phyloP scores from a whole-genome alignment of 805 yeast species.

The Ogataea trehalophila region DNA sequence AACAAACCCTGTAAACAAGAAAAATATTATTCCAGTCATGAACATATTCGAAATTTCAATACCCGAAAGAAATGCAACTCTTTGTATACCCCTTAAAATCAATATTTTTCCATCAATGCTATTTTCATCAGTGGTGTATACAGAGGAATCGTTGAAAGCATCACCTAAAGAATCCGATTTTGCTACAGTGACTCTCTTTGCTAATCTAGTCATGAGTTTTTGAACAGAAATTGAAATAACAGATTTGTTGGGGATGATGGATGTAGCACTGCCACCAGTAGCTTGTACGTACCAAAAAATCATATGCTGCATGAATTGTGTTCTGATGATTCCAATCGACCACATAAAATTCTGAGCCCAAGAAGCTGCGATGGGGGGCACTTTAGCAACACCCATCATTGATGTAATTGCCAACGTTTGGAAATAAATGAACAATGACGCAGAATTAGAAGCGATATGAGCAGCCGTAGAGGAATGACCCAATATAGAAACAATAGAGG shows the following conservation, averaged over 20 bases:
- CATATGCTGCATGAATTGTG: constrained; percentile 71
- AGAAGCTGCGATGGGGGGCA: constrained; percentile 96
- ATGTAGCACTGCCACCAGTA: constrained; percentile 86
- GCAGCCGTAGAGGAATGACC: constrained; percentile 94
- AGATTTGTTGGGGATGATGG: constrained; percentile 58
- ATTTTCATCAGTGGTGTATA: constrained; percentile 70
- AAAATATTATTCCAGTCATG: constrained; percentile 80
- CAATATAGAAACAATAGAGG: constrained; percentile 79
- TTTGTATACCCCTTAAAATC: constrained; percentile 83
- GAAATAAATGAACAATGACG: constrained; percentile 88
- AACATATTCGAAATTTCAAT: constrained; percentile 86
- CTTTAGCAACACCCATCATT: constrained; percentile 49
- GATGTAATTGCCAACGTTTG: neutral
- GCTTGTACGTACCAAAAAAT: constrained; percentile 94
- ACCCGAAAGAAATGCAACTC: constrained; percentile 79
- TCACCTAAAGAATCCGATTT: constrained; percentile 40
- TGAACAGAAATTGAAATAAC: constrained; percentile 82
- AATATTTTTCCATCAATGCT: constrained; percentile 62
- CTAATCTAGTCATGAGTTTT: constrained; percentile 31
- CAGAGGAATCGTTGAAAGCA: constrained; percentile 41
- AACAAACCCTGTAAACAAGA: constrained; percentile 68
- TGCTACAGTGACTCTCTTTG: constrained; percentile 35
- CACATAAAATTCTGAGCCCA: constrained; percentile 97
- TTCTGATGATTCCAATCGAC: constrained; percentile 88
- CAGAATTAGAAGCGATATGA: constrained; percentile 92